Conservation (phyloP, 805 yeast species). For the Tetrapisispora iriomotensis region DNA sequence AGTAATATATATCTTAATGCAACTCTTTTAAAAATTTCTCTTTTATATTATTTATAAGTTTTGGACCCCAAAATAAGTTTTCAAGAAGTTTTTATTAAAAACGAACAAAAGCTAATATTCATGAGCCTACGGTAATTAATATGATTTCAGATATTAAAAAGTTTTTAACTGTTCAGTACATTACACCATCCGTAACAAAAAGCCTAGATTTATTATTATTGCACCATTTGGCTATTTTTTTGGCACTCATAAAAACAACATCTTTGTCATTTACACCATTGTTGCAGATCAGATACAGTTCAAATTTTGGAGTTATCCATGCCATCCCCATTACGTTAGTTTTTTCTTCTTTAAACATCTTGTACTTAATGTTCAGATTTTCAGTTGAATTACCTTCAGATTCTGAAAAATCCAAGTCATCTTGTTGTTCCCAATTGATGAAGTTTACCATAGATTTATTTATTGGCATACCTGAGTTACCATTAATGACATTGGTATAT, state of each 20-base stretch:
- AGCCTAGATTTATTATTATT: constrained; percentile 56
- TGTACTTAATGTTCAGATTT: background rate
- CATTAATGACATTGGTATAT: constrained; percentile 17
- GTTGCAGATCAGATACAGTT: constrained; percentile 43
- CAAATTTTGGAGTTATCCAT: constrained; percentile 52
- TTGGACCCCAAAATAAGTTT: background rate
- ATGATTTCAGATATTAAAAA: background rate
- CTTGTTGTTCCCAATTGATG: constrained; percentile 31
- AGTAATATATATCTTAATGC: background rate
- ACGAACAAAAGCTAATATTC: background rate
- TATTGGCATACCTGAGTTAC: constrained; percentile 19
- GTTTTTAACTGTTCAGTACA: constrained; percentile 31
- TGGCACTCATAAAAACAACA: constrained; percentile 49
- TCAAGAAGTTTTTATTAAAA: background rate
- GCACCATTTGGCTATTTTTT: constrained; percentile 67
- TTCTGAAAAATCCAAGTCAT: background rate
- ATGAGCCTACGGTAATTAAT: background rate
- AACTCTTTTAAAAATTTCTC: background rate
- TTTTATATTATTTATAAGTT: background rate
- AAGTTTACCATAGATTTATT: constrained; percentile 38
- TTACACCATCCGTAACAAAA: constrained; percentile 67
- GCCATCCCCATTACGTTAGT: constrained; percentile 34
- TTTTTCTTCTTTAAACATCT: constrained; percentile 13
- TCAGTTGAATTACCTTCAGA: background rate
- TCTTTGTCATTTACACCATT: constrained; percentile 50